Percentiles rank a stretch among this genome's conserved stretches.
These are phyloP conservation scores for Teratosphaeria epicoccoides DNA, from an alignment of 2,329 filamentous ascomycete species.

Conservation along the genomic window DNA sequence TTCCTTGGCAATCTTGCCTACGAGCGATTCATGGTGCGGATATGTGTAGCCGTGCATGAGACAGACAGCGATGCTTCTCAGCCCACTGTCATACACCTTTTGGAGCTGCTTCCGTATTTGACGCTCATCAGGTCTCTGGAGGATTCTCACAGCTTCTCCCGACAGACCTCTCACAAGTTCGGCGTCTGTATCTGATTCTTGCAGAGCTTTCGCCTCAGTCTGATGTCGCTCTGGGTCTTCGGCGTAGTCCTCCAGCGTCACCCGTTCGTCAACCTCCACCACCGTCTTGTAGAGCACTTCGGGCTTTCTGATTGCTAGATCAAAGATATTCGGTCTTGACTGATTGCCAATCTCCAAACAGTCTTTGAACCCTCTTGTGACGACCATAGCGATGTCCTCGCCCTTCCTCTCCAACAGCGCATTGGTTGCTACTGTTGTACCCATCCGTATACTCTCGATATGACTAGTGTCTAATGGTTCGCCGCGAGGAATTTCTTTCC, in stretches of 20 bases:
- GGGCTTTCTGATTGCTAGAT: slow-evolving; percentile 75
- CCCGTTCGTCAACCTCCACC: slow-evolving; percentile 81
- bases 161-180: slow-evolving; percentile 61
- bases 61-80: slow-evolving; percentile 77
- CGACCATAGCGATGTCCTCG: slow-evolving; percentile 75
- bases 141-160: slow-evolving; percentile 62
- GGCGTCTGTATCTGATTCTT: slow-evolving; percentile 34
- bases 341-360: slow-evolving; percentile 86
- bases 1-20: slow-evolving; percentile 65
- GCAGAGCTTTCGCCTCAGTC: slow-evolving; percentile 45
- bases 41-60: slow-evolving; percentile 91
- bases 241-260: slow-evolving; percentile 84
- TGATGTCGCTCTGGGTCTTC: slow-evolving; percentile 64
- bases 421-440: slow-evolving; percentile 89
- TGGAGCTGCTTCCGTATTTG: slow-evolving; percentile 52
- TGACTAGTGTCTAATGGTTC: slow-evolving; percentile 67
- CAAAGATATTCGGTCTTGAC: slow-evolving; percentile 79
- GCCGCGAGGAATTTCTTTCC: slow-evolving; percentile 66
- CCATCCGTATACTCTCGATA: slow-evolving; percentile 91
- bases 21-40: slow-evolving; percentile 68
- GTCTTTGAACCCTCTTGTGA: slow-evolving; percentile 80
- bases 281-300: slow-evolving; percentile 78
- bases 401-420: slow-evolving; percentile 83
- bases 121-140: slow-evolving; percentile 50
- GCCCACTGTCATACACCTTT: slow-evolving; percentile 56